These are phyloP conservation scores for Waitea zeae DNA, from an alignment of 1,284 basidiomycete species.

Conservation along the genomic window DNA sequence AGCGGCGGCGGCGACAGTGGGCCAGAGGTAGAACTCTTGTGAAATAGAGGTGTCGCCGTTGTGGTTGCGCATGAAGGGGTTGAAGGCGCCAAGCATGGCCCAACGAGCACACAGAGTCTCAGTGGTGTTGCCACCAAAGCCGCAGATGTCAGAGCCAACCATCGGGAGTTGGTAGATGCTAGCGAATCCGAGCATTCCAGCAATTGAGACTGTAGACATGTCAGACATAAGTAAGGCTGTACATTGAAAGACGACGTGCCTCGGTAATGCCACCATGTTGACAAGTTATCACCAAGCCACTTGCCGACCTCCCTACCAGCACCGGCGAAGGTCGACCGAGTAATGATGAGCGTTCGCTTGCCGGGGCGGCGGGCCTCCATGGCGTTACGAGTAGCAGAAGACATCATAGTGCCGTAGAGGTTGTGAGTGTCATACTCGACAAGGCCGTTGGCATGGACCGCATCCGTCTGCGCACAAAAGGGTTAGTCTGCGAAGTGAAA, in stretches of 20 bases:
- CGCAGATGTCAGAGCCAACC: conserved; percentile 55
- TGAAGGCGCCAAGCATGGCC: conserved; percentile 53
- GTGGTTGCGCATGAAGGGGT: conserved; percentile 58
- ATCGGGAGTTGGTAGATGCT: conserved; percentile 48
- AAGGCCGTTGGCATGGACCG: conserved; percentile 43
- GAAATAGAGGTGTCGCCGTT: conserved; percentile 31
- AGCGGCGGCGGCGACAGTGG: conserved; percentile 36
- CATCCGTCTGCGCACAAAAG: too few relatives aligned
- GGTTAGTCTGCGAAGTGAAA: too few relatives aligned
- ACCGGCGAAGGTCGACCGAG: conserved; percentile 52
- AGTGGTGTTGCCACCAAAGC: conserved; percentile 44
- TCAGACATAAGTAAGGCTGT: conserved; percentile 43
- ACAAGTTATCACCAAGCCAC: conserved; percentile 54
- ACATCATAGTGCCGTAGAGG: conserved; percentile 59
- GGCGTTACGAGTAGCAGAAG: conserved; percentile 37
- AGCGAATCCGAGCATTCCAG: conserved; percentile 46
- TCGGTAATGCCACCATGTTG: conserved; percentile 18
- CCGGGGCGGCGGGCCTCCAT: conserved; percentile 44
- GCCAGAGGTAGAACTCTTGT: conserved; percentile 59
- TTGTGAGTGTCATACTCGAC: conserved; percentile 53
- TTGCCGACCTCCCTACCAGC: conserved; percentile 48
- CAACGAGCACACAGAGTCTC: conserved; percentile 49
- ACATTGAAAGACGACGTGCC: conserved; percentile 1
- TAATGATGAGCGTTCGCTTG: conserved; percentile 21
- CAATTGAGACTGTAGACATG: conserved; percentile 56